phyloP scores from a whole-genome alignment of 1,284 basidiomycete species.

The Apiotrichum akiyoshidainum region DNA sequence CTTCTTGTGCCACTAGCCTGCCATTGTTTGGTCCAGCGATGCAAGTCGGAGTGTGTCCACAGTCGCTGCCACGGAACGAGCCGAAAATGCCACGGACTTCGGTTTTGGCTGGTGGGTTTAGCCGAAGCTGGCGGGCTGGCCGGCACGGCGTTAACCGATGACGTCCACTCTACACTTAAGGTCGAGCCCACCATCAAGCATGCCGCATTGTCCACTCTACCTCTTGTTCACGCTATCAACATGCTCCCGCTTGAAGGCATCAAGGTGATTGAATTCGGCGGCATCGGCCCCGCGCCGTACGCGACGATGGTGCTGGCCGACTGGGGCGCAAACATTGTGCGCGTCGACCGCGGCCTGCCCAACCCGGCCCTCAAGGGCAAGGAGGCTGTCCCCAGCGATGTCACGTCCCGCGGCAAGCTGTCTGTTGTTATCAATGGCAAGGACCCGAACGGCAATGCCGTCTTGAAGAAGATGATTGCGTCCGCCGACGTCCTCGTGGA shows the following conservation, averaged over 20 bases:
- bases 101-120: too few relatives aligned
- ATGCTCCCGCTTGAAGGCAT: neutral
- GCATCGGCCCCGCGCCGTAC: constrained; percentile 13
- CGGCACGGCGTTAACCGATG: too few relatives aligned
- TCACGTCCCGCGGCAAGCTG: constrained; percentile 13
- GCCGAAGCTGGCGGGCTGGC: too few relatives aligned
- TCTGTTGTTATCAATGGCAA: constrained; percentile 16
- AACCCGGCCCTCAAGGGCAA: neutral
- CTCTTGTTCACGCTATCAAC: neutral
- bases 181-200: too few relatives aligned
- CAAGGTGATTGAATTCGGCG: constrained; percentile 13
- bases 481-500: constrained; percentile 19
- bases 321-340: constrained; percentile 13
- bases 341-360: constrained; percentile 16
- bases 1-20: too few relatives aligned
- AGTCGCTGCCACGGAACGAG: too few relatives aligned
- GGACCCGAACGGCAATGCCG: constrained; percentile 4
- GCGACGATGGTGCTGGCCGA: constrained; percentile 21
- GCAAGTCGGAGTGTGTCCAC: too few relatives aligned
- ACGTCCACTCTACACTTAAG: too few relatives aligned
- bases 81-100: too few relatives aligned
- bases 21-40: too few relatives aligned
- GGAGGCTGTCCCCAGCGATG: constrained; percentile 1
- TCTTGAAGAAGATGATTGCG: constrained; percentile 8
- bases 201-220: too few relatives aligned